Conservation (phyloP, 2,329 filamentous ascomycete species). For the Corinectria fuckeliana region DNA sequence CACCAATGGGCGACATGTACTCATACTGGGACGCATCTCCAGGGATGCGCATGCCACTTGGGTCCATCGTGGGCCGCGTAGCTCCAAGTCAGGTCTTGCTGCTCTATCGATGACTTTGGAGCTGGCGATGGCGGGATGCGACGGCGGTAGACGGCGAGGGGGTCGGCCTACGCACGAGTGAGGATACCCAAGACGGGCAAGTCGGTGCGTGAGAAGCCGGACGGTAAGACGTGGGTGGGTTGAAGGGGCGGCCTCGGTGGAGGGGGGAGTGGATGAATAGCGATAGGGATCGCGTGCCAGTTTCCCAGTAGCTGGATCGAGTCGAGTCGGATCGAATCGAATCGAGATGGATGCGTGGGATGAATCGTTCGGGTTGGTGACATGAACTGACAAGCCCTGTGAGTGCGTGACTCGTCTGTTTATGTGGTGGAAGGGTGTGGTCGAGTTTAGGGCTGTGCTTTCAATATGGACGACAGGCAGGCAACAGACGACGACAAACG, state of each 20-base stretch:
- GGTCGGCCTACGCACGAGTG: constrained; percentile 20
- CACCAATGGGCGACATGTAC: constrained; percentile 63
- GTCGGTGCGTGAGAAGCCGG: constrained; percentile 33
- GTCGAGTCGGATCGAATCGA: not conserved
- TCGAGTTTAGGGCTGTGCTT: constrained; percentile 12
- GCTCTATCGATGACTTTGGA: constrained; percentile 23
- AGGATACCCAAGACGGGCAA: constrained; percentile 38
- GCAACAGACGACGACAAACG: constrained; percentile 2
- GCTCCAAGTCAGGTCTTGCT: constrained; percentile 21
- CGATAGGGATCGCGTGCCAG: constrained; percentile 38
- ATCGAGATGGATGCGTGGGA: constrained; percentile 9
- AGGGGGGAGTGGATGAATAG: constrained; percentile 26
- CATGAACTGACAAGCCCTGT: constrained; percentile 2
- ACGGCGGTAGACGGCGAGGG: constrained; percentile 23
- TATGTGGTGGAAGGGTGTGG: not conserved
- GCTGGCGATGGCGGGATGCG: constrained; percentile 20
- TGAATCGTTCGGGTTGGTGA: constrained; percentile 6
- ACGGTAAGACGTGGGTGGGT: constrained; percentile 23
- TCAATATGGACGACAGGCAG: constrained; percentile 9
- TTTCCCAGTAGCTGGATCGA: constrained; percentile 10
- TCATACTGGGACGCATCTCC: constrained; percentile 51
- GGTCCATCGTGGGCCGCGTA: constrained; percentile 45
- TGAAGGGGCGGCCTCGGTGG: constrained; percentile 36
- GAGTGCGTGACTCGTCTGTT: not conserved
- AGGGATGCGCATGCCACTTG: constrained; percentile 53